Evolutionary conservation across 306 rosid genomes (phyloP).

Genomic region (Morella rubra): DNA sequence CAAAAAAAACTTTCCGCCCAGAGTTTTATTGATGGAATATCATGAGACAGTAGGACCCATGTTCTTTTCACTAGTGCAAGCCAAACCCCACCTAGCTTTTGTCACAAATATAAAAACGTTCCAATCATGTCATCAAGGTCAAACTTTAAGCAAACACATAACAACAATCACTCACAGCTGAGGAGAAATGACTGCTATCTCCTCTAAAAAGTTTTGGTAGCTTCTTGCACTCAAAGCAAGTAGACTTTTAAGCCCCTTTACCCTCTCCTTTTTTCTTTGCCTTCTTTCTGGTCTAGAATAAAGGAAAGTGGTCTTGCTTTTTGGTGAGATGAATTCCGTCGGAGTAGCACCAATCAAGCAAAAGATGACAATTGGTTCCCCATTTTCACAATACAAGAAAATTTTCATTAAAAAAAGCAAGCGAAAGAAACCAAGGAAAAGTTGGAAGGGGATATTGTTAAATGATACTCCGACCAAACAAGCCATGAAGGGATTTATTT

Average conservation of each 20-base stretch:
- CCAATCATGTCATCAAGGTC: constrained; percentile 82
- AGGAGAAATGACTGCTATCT: constrained; percentile 57
- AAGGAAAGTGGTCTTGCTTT: constrained; percentile 62
- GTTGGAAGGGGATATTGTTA: constrained; percentile 29
- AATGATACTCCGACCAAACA: constrained; percentile 28
- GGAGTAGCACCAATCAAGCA: constrained; percentile 77
- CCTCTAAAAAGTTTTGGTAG: constrained; percentile 67
- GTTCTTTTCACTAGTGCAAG: constrained; percentile 58
- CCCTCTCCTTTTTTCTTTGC: constrained; percentile 1
- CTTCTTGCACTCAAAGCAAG: constrained; percentile 99
- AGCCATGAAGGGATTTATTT: constrained; percentile 6
- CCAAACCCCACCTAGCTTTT: constrained; percentile 57
- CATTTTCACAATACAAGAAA: constrained; percentile 45
- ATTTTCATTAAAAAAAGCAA: constrained; percentile 35
- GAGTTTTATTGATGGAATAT: constrained; percentile 70
- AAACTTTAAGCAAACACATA: constrained; percentile 89
- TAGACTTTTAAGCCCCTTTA: constrained; percentile 66
- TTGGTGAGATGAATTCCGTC: constrained; percentile 47
- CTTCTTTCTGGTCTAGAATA: constrained; percentile 45
- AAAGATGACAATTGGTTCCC: constrained; percentile 55
- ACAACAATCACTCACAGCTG: constrained; percentile 63
- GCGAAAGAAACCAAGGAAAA: constrained; percentile 11
- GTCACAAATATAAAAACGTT: constrained; percentile 25
- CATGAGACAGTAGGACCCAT: constrained; percentile 65
- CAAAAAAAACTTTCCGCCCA: constrained; percentile 36